These are phyloP conservation scores for Colletotrichum shisoi DNA, from an alignment of 2,329 filamentous ascomycete species.

Conservation along the genomic window DNA sequence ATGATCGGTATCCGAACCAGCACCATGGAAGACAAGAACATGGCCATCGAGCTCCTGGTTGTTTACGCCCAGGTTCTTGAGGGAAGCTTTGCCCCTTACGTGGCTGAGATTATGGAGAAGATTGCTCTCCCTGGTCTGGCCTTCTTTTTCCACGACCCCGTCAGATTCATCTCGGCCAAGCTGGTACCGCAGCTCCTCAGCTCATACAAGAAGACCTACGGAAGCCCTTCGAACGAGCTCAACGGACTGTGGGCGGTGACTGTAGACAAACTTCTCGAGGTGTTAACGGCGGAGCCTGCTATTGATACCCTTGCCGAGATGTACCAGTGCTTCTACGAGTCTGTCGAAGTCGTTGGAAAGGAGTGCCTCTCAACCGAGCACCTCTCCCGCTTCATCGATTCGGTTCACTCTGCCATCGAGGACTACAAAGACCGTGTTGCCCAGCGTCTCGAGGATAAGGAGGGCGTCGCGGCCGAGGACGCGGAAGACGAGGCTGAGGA, in stretches of 20 bases:
- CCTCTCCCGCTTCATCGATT: constrained; percentile 87
- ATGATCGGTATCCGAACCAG: constrained; percentile 98
- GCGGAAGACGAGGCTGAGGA: constrained; percentile 91
- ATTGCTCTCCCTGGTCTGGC: constrained; percentile 92
- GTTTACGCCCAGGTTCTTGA: constrained; percentile 98
- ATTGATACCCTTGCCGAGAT: constrained; percentile 97
- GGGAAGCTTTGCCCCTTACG: constrained; percentile 88
- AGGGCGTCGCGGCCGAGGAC: constrained; percentile 76
- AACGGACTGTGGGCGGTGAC: constrained; percentile 84
- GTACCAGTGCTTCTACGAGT: constrained; percentile 99
- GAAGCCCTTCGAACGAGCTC: constrained; percentile 79
- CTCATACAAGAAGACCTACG: constrained; percentile 92
- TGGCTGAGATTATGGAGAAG: constrained; percentile 92
- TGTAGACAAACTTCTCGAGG: constrained; percentile 89
- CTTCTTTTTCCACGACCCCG: constrained; percentile 99
- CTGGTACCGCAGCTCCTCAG: constrained; percentile 91
- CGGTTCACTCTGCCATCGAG: constrained; percentile 82
- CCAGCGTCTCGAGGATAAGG: constrained; percentile 82
- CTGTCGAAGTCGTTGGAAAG: constrained; percentile 90
- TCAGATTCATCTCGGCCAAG: constrained; percentile 93
- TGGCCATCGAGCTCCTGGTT: constrained; percentile 97
- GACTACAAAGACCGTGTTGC: constrained; percentile 91
- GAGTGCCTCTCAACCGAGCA: constrained; percentile 79
- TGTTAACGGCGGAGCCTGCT: constrained; percentile 89
- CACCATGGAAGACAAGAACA: constrained; percentile 97